Conservation (phyloP, 768 basidiomycete genomes). For the Suillus paluster region DNA sequence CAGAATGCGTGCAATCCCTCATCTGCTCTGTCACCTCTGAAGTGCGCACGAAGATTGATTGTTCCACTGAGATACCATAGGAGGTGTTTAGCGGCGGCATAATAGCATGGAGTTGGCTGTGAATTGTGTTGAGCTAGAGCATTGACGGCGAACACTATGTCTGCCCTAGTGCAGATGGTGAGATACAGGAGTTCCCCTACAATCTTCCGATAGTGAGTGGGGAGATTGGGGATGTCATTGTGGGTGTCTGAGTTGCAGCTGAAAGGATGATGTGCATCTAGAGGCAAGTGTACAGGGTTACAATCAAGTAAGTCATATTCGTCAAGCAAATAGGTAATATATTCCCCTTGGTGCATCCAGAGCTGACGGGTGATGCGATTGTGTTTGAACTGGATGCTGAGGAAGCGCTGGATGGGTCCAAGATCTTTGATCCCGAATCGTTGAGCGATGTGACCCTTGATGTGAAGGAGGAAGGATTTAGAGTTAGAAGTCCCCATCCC, state of each 20-base stretch:
- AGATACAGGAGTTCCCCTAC: neutral
- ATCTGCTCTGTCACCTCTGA: neutral
- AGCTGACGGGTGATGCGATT: neutral
- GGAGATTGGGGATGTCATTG: no score
- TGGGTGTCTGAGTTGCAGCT: no score
- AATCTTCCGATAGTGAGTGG: no score
- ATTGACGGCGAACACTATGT: constrained; percentile 39
- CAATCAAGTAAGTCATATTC: neutral
- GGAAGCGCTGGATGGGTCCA: neutral
- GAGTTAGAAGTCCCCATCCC: neutral
- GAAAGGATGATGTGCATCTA: no score
- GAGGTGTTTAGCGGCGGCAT: neutral
- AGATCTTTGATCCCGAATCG: neutral
- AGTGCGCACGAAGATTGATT: neutral
- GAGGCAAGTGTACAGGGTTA: no score
- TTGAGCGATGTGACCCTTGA: neutral
- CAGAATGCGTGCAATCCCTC: neutral
- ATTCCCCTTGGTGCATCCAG: no score
- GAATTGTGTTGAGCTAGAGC: constrained; percentile 33
- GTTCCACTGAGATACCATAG: neutral
- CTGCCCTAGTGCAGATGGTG: constrained; percentile 31
- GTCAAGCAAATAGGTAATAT: no score
- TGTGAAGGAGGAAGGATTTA: neutral
- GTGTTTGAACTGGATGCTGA: neutral
- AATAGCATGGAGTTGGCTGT: neutral